Evolutionary conservation across 257 asterid species (phyloP), one percentile per base, ranked within the genome.

Genomic region (Plectranthus barbatus): DNA sequence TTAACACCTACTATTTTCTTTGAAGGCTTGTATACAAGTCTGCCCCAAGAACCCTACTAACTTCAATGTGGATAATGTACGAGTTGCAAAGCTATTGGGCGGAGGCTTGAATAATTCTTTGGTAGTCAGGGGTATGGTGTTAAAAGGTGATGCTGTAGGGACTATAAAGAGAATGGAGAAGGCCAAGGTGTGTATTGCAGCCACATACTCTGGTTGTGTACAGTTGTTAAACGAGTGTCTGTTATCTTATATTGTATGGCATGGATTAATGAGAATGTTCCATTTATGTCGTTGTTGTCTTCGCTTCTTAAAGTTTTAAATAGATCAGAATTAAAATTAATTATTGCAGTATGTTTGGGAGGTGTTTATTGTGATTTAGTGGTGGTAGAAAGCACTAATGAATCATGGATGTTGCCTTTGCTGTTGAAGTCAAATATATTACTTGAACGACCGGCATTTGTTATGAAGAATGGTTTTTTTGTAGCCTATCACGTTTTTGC

Each of bases 61-160:
- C 78, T 93, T 93, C 79, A 93, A 87, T 64, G 99, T 93, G 74
- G 99, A 89, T 79, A 89, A 92, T 75, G 94, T 92, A 49, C 84
- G 99, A 20, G 96, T 93, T 42, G 87, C 95, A 53, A 93, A 93
- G 80, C 92, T 93, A 33, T 68, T 87, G 76, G 99, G 99, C 67
- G 99, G 95, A 66, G 94, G 99, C 56, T 74, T 87, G 75, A 87
- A 66, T 72, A 79, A 87, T 76, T 84, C 96, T 55, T 51, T 76
- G 26, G 83, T 93, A 62, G 92, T 90, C 56, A 73, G 80, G 60
- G 99, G 99, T 19, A 67, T 93, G 90, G 96, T 93, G 21, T 79
- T 93, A 78, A 93, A 87, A 84, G 74, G 68, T 67, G 99, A 93
- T 61, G 90, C 96, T 17, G 76, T 73, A 71, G 99, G 99, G 73